Conservation (phyloP, 192 early-diverging fungal species). For the Gaertneriomyces sp. region DNA sequence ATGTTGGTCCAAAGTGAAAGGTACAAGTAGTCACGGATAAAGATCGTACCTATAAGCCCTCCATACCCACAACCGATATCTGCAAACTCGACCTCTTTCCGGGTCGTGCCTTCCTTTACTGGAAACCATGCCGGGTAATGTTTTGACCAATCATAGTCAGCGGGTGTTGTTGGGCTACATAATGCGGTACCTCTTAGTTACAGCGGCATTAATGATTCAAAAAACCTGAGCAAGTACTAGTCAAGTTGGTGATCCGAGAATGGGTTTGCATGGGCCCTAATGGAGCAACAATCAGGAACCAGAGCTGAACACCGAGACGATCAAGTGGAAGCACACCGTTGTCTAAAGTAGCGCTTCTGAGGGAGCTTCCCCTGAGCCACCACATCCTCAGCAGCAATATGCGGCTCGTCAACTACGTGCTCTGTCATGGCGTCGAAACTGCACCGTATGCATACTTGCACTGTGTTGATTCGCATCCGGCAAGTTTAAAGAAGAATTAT, state of each 20-base stretch:
- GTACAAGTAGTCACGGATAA: neutral
- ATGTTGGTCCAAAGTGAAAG: neutral
- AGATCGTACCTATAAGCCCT: slow-evolving; percentile 66
- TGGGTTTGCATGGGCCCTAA: slow-evolving; percentile 94
- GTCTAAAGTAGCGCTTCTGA: slow-evolving; percentile 53
- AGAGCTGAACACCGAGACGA: slow-evolving; percentile 45
- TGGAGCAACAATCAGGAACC: neutral
- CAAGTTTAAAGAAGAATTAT: no score
- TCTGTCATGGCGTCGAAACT: no score
- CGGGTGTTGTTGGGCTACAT: slow-evolving; percentile 68
- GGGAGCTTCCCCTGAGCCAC: slow-evolving; percentile 35
- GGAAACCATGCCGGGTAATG: slow-evolving; percentile 73
- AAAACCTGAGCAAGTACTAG: slow-evolving; percentile 58
- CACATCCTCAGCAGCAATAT: no score
- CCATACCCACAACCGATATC: slow-evolving; percentile 98
- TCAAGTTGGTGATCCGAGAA: slow-evolving; percentile 94
- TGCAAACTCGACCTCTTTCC: slow-evolving; percentile 80
- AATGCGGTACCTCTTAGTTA: neutral
- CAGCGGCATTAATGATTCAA: no score
- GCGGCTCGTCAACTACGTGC: no score
- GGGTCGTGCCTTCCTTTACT: slow-evolving; percentile 26
- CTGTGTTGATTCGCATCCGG: no score
- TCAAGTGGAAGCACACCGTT: slow-evolving; percentile 53
- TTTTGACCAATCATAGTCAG: slow-evolving; percentile 83
- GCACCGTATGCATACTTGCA: no score